Evolutionary conservation across 306 rosid species (phyloP), one percentile per base, ranked within the genome.

Genomic region (Macrotyloma uniflorum): DNA sequence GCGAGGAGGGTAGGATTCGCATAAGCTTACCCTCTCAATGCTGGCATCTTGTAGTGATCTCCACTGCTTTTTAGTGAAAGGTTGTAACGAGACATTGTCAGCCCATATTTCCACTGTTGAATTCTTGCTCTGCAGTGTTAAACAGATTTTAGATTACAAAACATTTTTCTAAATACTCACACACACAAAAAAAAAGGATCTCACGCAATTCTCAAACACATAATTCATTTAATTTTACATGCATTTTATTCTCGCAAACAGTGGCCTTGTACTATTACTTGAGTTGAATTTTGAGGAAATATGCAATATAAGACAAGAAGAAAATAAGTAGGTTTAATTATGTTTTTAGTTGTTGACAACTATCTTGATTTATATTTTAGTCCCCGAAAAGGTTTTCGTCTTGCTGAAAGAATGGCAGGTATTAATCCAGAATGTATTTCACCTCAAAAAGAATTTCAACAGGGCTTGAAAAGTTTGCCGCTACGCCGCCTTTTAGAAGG

Each of bases 401-500:
- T 18, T 2, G 12, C 28, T 19, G 13, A 20, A 53, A 53, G 28
- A 53, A 53, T 10, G 23, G 24, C 8, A 4, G 42, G 15, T 16
- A 38, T 38, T 50, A 79, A 70, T 30, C 5, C 38, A 68, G 49
- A 71, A 72, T 72, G 28, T 68, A 65, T 19, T 70, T 80, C 15
- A 92, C 97, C 97, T 87, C 85, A 9, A 90, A 92, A 51, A 79
- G 53, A 77, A 92, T 88, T 20, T 92, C 87, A 40, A 74, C 87
- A 12, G 71, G 63, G 76, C 73, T 69, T 30, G 97, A 82, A 79
- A 77, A 85, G 55, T 88, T 88, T 11, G 97, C 90, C 20, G 79
- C 86, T 45, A 87, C 75, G 80, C 97, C 97, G 1, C 97, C 97
- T 87, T 88, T 92, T 26, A 92, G 85, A 65, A 88, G 74, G 40